Evolutionary conservation across 2,329 filamentous ascomycete genomes (phyloP).

Genomic region (Trichoderma guizhouense): DNA sequence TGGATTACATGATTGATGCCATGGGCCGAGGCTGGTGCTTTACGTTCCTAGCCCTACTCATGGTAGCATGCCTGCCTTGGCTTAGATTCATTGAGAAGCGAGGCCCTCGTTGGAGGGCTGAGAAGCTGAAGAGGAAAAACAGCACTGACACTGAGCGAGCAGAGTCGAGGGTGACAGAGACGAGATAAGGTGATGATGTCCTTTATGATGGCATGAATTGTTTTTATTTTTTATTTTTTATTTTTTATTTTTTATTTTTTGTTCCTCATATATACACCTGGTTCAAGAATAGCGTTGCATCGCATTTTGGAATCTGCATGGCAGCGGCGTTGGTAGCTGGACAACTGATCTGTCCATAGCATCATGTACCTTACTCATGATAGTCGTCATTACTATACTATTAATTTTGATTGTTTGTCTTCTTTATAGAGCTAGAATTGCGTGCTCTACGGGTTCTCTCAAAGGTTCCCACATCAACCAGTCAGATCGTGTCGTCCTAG

Average conservation of each 20-base stretch:
- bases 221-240: background rate
- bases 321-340: slow-evolving; percentile 17
- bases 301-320: slow-evolving; percentile 13
- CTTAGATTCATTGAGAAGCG: slow-evolving; percentile 48
- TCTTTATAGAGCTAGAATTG: slow-evolving; percentile 58
- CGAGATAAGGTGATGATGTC: background rate
- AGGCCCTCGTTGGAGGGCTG: slow-evolving; percentile 50
- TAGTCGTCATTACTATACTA: slow-evolving; percentile 1
- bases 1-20: slow-evolving; percentile 54
- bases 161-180: background rate
- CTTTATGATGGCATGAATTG: background rate
- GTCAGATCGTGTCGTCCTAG: slow-evolving; percentile 87
- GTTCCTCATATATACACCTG: slow-evolving; percentile 1
- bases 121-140: slow-evolving; percentile 41
- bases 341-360: background rate
- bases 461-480: slow-evolving; percentile 95
- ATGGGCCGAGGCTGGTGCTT: slow-evolving; percentile 63
- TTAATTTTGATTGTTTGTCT: background rate
- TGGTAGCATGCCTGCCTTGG: slow-evolving; percentile 46
- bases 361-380: background rate
- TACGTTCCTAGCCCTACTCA: slow-evolving; percentile 54
- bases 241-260: background rate
- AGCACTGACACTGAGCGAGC: slow-evolving; percentile 6
- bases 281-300: background rate
- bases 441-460: slow-evolving; percentile 64